Evolutionary conservation across 345 rosid genomes (phyloP), one percentile per base, ranked within the genome.

Genomic region (Citrus hindsii): DNA sequence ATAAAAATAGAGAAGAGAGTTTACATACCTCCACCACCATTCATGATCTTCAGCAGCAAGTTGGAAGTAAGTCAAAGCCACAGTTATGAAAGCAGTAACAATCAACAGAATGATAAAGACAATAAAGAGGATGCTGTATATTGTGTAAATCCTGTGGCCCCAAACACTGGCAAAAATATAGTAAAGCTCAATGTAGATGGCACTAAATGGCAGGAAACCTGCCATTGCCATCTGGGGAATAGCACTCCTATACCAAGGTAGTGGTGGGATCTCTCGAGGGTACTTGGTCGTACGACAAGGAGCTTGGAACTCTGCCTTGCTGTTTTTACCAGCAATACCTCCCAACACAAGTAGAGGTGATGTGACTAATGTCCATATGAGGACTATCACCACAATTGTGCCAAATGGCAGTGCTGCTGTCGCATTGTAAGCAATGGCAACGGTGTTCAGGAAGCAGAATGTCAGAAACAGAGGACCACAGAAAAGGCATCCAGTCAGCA

Each of bases 151-250:
- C 79, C 94, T 82, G 87, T 92, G 97, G 74, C 97, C 97, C 97
- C 97, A 92, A 12, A 92, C 94, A 78, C 93, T 92, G 59, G 97
- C 95, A 55, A 92, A 92, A 40, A 92, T 92, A 88, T 92, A 92
- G 85, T 92, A 92, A 14, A 92, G 95, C 86, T 92, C 97, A 25
- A 92, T 92, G 85, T 92, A 92, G 81, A 92, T 92, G 66, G 97
- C 94, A 83, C 94, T 90, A 76, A 92, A 92, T 27, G 94, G 94
- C 56, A 90, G 84, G 38, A 92, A 92, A 21, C 94, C 97, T 9
- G 97, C 97, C 97, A 92, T 92, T 55, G 97, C 95, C 97, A 93
- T 92, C 87, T 93, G 97, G 74, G 98, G 97, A 79, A 93, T 63
- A 28, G 97, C 86, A 61, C 92, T 88, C 81, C 97, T 82, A 79